Conservation (phyloP, 495 filamentous ascomycete species). For the Sporormia fimetaria region DNA sequence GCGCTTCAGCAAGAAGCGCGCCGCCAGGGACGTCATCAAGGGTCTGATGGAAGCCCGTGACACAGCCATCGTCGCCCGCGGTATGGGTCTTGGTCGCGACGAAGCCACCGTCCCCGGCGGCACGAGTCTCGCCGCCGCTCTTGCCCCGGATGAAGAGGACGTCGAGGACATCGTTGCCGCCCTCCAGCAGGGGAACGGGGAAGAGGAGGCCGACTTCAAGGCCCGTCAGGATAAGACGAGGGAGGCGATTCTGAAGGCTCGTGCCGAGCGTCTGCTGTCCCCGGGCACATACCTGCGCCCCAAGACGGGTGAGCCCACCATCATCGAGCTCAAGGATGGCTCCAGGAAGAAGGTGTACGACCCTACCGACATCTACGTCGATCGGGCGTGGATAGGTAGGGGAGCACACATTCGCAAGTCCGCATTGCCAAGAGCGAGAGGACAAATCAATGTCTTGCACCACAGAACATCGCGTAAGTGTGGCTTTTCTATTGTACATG, state of each 20-base stretch:
- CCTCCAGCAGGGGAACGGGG: neutral
- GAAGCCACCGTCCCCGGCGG: neutral
- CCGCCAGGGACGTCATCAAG: slow-evolving; percentile 61
- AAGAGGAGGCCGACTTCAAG: neutral
- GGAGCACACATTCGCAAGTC: slow-evolving; percentile 45
- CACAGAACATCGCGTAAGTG: slow-evolving; percentile 62
- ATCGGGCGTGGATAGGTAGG: slow-evolving; percentile 82
- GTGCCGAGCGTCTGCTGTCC: neutral
- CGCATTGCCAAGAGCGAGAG: slow-evolving; percentile 56
- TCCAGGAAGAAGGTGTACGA: slow-evolving; percentile 44
- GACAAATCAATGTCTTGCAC: slow-evolving; percentile 47
- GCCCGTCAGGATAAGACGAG: neutral
- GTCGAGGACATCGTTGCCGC: neutral
- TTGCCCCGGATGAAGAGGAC: neutral
- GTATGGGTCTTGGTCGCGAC: slow-evolving; percentile 65
- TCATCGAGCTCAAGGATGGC: slow-evolving; percentile 32
- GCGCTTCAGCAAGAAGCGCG: slow-evolving; percentile 90
- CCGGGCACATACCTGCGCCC: neutral
- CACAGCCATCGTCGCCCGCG: slow-evolving; percentile 59
- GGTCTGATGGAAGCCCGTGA: slow-evolving; percentile 70
- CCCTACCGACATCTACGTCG: slow-evolving; percentile 67
- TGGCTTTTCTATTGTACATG: neutral
- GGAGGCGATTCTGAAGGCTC: neutral
- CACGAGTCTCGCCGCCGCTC: neutral
- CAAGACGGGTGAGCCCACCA: slow-evolving; percentile 6